Base-by-base conservation (phyloP, 2,329 filamentous ascomycete species). In the Lachnellula hyalina region DNA sequence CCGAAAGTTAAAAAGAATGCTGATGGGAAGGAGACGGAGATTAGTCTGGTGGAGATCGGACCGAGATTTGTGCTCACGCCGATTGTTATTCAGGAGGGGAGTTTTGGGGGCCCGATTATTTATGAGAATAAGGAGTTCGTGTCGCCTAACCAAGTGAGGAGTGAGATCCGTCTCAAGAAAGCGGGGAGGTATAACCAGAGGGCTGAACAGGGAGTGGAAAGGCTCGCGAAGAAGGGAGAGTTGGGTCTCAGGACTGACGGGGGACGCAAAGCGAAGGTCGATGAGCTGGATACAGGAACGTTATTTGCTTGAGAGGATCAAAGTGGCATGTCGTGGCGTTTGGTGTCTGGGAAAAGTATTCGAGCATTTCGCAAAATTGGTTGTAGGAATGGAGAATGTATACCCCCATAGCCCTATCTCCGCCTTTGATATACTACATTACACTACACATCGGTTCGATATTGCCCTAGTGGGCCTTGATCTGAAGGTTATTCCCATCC, bases 101-200 rank as follows among this genome's bases (percentile, higher is more conserved):
- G 89, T 58, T 97, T 99, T 65, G 93, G 93, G 52, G 94, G 94
- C 0, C 93, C 94, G 3, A 90, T 97, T 61, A 95, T 99, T 68
- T 99, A 96, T 75, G 90, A 97, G 78, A 97, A 97, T 77, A 94
- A 90, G 79, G 87, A 96, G 71, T 99, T 96, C 67, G 89, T 99
- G 52, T 94, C 88, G 63, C 94, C 94, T 9, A 99, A 99, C 81
- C 90, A 96, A 74, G 84, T 97, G 61, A 81, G 94, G 62, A 79
- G 90, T 41, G 94, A 97, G 61, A 72, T 96, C 63, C 80, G 90
- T 64, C 77, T 83, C 72, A 78, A 81, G 63, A 91, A 90, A 77
- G 90, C 92, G 0, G 81, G 83, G 48, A 84, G 84, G 63, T 93
- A 95, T 75, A 89, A 89, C 63, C 79, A 80, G 53, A 81, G 94